These are phyloP conservation scores for Cynanchum wilfordii DNA, from an alignment of 257 asterid genomes.

Conservation along the genomic window DNA sequence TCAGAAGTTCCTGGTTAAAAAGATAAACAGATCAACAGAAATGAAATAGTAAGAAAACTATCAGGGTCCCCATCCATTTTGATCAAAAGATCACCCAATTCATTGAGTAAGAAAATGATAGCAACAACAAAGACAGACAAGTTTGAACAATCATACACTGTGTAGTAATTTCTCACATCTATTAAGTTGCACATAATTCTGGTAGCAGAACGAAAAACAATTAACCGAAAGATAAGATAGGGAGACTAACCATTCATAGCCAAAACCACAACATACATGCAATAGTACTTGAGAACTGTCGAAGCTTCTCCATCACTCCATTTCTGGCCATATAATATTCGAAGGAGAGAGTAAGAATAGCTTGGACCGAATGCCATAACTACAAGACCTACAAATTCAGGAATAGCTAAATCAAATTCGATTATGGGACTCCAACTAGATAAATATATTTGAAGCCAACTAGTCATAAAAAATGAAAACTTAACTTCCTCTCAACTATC, in stretches of 20 bases:
- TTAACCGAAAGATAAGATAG: background rate
- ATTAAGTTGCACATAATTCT: background rate
- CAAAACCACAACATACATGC: constrained; percentile 72
- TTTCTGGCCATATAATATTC: constrained; percentile 78
- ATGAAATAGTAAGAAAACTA: background rate
- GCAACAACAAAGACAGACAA: background rate
- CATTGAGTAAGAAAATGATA: background rate
- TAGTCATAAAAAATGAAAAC: background rate
- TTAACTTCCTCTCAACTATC: background rate
- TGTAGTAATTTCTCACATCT: background rate
- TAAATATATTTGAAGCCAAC: background rate
- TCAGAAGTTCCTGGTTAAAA: constrained; percentile 76
- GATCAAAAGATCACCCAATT: background rate
- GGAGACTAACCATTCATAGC: constrained; percentile 81
- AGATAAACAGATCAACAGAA: background rate
- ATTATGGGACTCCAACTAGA: background rate
- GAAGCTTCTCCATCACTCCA: constrained; percentile 99
- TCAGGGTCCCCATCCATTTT: background rate
- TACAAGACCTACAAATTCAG: constrained; percentile 52
- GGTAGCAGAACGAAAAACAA: background rate
- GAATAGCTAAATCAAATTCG: constrained; percentile 1
- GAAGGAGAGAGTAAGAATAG: constrained; percentile 87
- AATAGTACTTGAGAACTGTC: constrained; percentile 67
- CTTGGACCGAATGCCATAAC: constrained; percentile 93
- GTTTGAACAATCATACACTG: background rate